Evolutionary conservation across 1,284 basidiomycete species (phyloP), one percentile per base, ranked within the genome.

Genomic region (Ustanciosporium gigantosporum): DNA sequence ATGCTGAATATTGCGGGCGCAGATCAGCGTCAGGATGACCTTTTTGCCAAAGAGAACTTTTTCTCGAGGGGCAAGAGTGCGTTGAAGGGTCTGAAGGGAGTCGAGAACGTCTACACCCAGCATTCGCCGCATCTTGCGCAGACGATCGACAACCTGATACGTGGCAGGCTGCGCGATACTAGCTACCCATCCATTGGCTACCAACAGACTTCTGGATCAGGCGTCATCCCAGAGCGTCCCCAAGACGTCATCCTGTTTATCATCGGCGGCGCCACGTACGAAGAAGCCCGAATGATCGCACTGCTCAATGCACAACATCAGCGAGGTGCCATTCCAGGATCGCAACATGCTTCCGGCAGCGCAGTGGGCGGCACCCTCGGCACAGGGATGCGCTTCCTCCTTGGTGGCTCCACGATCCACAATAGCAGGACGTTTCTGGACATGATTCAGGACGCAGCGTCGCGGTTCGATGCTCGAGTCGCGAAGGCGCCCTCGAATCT

Each of bases 41-140:
- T 99, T 37, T 98, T 98, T 77, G 91, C 91, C 34, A 96, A 90
- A 46, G 93, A 96, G 77, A 93, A 92, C 32, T 82, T 99, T 47
- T 87, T 99, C 62, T 91, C 91, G 2, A 88, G 94, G 73, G 95
- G 95, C 5, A 89, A 91, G 55, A 91, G 88, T 25, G 95, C 94
- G 0, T 79, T 99, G 57, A 96, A 96, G 77, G 95, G 95, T 1
- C 81, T 98, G 46, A 96, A 96, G 82, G 95, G 95, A 6, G 95
- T 98, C 5, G 95, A 99, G 79, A 99, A 99, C 73, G 94, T 98
- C 7, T 99, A 97, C 76, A 99, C 93, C 46, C 95, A 98, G 73
- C 95, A 98, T 74, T 88, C 87, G 14, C 95, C 95, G 8, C 92
- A 95, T 78, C 82, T 99, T 3, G 86, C 88, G 0, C 87, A 96